phyloP scores from a whole-genome alignment of 441 rosid genomes.

The Euphorbia celastroides region DNA sequence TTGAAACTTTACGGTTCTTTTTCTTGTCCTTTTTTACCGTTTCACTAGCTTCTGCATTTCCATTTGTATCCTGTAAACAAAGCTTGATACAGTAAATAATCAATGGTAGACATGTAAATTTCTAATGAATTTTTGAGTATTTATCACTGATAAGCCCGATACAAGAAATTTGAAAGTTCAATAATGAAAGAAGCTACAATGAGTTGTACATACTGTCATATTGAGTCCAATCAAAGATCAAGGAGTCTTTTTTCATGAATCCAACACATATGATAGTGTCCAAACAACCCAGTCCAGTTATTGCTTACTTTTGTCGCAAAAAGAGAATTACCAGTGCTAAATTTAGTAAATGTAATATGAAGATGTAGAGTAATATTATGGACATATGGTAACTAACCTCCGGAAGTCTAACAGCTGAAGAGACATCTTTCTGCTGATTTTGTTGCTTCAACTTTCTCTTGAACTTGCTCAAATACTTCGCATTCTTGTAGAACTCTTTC shows the following conservation, averaged over 20 bases:
- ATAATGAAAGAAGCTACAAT: background rate
- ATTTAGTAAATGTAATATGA: background rate
- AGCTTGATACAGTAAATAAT: background rate
- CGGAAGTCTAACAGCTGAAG: slow-evolving; percentile 13
- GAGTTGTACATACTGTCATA: background rate
- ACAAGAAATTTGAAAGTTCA: background rate
- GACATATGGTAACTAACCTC: slow-evolving; percentile 29
- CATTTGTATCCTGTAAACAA: slow-evolving; percentile 28
- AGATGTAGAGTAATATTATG: background rate
- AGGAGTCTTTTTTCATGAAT: background rate
- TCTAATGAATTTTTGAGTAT: too few relatives aligned
- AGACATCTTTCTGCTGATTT: slow-evolving; percentile 27
- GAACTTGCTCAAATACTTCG: slow-evolving; percentile 70
- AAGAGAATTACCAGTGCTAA: background rate
- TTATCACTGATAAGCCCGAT: too few relatives aligned
- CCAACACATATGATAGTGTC: background rate
- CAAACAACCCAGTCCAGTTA: background rate
- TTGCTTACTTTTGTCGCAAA: background rate
- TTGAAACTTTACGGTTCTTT: slow-evolving; percentile 26
- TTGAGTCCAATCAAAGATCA: background rate
- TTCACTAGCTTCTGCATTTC: slow-evolving; percentile 27
- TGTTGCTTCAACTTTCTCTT: slow-evolving; percentile 56
- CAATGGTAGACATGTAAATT: background rate
- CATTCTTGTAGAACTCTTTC: slow-evolving; percentile 82
- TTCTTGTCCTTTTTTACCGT: slow-evolving; percentile 27